phyloP scores from a whole-genome alignment of 192 early-diverging fungal genomes.

The Entomortierella chlamydospora region DNA sequence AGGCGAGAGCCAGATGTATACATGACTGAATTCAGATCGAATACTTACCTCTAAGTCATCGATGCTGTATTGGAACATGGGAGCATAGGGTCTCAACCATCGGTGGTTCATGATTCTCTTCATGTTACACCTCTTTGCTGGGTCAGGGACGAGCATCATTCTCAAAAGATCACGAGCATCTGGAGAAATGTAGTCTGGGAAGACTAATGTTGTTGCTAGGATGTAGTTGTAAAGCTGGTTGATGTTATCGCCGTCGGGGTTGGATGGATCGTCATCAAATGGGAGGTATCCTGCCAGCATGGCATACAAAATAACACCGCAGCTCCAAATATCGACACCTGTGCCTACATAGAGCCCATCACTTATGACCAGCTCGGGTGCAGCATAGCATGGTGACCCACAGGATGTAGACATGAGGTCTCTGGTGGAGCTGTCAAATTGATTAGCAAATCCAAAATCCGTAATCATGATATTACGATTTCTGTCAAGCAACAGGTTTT shows the following conservation, averaged over 20 bases:
- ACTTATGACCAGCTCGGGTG: conserved; percentile 96
- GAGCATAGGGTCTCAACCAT: conserved; percentile 66
- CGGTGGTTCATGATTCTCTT: conserved; percentile 80
- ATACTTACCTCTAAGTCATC: conserved; percentile 46
- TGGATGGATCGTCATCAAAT: conserved; percentile 91
- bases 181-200: conserved; percentile 88
- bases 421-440: conserved; percentile 77
- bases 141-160: conserved; percentile 94
- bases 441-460: conserved; percentile 98
- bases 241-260: conserved; percentile 92
- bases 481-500: conserved; percentile 94
- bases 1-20: too few species aligned
- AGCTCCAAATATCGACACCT: conserved; percentile 98
- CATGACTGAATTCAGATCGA: neutral
- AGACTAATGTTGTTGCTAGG: conserved; percentile 78
- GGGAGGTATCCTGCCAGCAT: conserved; percentile 93
- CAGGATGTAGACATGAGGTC: conserved; percentile 94
- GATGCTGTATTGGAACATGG: conserved; percentile 61
- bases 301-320: conserved; percentile 96
- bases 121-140: conserved; percentile 79
- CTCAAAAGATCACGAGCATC: conserved; percentile 85
- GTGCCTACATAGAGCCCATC: conserved; percentile 96
- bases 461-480: conserved; percentile 96
- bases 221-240: conserved; percentile 89
- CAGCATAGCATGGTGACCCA: conserved; percentile 98